These are phyloP conservation scores for Bromus sterilis DNA, from an alignment of 176 grass and related monocot genomes.

Conservation along the genomic window DNA sequence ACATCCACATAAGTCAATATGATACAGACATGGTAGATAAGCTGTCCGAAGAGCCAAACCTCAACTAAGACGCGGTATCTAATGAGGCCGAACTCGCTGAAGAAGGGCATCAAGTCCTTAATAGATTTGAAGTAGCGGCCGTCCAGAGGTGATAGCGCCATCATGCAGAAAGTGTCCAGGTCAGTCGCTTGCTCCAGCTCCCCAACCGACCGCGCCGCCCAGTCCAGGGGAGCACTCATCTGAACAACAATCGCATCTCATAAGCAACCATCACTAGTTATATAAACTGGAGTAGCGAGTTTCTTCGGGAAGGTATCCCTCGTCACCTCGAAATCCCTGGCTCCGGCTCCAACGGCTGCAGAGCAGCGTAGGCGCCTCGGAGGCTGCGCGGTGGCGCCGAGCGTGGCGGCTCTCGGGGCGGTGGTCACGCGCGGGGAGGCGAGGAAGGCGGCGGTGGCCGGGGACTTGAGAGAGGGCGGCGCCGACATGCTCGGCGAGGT, in stretches of 20 bases:
- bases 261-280: neutral
- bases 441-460: constrained; percentile 3
- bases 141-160: constrained; percentile 81
- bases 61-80: constrained; percentile 76
- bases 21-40: neutral
- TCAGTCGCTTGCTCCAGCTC: constrained; percentile 13
- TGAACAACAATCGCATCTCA: neutral
- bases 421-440: neutral
- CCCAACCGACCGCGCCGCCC: constrained; percentile 25
- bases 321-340: constrained; percentile 12
- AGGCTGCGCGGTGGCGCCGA: neutral
- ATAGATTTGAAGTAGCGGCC: constrained; percentile 53
- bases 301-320: neutral
- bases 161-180: constrained; percentile 42
- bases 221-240: constrained; percentile 19
- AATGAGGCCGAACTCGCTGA: constrained; percentile 96
- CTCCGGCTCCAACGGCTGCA: neutral
- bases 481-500: constrained; percentile 13
- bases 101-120: constrained; percentile 63
- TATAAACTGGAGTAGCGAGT: neutral
- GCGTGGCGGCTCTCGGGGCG: neutral
- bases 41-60: constrained; percentile 24
- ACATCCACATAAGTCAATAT: neutral
- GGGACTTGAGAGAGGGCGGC: constrained; percentile 14
- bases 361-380: constrained; percentile 17